phyloP scores from a whole-genome alignment of 441 rosid genomes.

The Gossypium gossypioides region DNA sequence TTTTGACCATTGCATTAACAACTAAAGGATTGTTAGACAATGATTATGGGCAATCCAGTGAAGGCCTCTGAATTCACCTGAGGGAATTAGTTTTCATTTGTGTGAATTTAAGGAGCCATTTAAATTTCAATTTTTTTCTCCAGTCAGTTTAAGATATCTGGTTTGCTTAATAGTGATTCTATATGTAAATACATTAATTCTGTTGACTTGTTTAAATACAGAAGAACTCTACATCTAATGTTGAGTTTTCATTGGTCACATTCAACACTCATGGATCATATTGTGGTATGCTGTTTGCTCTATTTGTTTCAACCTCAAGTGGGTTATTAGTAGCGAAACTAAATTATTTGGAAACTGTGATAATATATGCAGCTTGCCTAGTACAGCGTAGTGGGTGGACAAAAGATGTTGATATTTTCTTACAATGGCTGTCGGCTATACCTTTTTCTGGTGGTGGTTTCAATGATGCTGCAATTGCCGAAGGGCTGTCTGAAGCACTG shows the following conservation, averaged over 20 bases:
- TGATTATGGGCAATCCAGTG: background rate
- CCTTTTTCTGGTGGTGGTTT: slow-evolving; percentile 90
- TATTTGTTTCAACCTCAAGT: background rate
- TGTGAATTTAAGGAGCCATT: background rate
- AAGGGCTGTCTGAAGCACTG: slow-evolving; percentile 91
- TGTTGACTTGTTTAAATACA: slow-evolving; percentile 23
- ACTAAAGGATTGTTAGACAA: background rate
- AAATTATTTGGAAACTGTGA: slow-evolving; percentile 1
- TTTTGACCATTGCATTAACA: background rate
- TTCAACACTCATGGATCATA: slow-evolving; percentile 75
- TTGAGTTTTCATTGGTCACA: slow-evolving; percentile 62
- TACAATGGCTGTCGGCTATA: slow-evolving; percentile 67
- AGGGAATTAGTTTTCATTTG: background rate
- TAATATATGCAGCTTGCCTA: slow-evolving; percentile 52
- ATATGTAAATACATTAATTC: background rate
- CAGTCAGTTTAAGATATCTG: background rate
- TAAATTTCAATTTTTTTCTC: background rate
- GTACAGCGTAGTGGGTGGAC: slow-evolving; percentile 96
- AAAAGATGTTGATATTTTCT: slow-evolving; percentile 64
- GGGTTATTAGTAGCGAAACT: background rate
- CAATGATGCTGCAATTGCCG: slow-evolving; percentile 88
- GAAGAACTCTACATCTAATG: slow-evolving; percentile 49
- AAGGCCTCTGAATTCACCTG: background rate
- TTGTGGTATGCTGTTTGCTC: slow-evolving; percentile 43
- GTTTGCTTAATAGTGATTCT: background rate